These are phyloP conservation scores for Leccinum aurantiacum DNA, from an alignment of 768 basidiomycete species.

Conservation along the genomic window DNA sequence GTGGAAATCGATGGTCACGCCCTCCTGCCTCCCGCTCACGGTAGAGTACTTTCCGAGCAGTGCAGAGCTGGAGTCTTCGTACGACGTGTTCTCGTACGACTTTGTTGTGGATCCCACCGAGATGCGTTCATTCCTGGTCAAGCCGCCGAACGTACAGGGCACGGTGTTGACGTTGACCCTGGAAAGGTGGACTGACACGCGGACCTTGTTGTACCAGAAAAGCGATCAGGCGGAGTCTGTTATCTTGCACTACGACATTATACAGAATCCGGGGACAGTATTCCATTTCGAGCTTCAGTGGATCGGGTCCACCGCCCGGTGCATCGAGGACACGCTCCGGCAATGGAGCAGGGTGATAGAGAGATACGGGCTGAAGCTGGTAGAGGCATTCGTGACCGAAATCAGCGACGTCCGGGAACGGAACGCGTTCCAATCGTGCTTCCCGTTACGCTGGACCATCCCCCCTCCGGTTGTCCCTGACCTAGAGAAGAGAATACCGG, in stretches of 20 bases:
- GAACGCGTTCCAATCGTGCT: constrained; percentile 91
- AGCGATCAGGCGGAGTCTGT: constrained; percentile 89
- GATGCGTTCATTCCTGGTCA: constrained; percentile 85
- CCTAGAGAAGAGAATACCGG: constrained; percentile 64
- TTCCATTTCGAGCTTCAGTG: constrained; percentile 98
- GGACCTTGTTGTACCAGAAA: constrained; percentile 44
- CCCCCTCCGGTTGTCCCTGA: constrained; percentile 74
- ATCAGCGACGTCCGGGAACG: constrained; percentile 83
- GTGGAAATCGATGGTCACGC: constrained; percentile 85
- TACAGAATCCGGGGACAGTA: constrained; percentile 91
- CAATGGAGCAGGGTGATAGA: constrained; percentile 83
- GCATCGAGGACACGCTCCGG: constrained; percentile 84
- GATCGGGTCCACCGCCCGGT: constrained; percentile 91
- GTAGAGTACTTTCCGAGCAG: constrained; percentile 83
- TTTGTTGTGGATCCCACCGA: constrained; percentile 83
- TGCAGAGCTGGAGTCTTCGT: constrained; percentile 71
- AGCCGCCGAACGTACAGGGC: constrained; percentile 51
- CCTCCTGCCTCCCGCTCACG: constrained; percentile 86
- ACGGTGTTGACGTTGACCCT: constrained; percentile 21
- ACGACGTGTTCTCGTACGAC: constrained; percentile 84
- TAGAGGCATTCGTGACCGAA: constrained; percentile 91
- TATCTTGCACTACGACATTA: constrained; percentile 89
- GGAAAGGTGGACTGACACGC: constrained; percentile 25
- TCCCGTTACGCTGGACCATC: constrained; percentile 74
- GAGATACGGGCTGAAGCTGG: constrained; percentile 84